A percentile compares a stretch with the other conserved stretches of the same genome.
Conservation (phyloP, 345 rosid species). For the Melastoma malabathricum region DNA sequence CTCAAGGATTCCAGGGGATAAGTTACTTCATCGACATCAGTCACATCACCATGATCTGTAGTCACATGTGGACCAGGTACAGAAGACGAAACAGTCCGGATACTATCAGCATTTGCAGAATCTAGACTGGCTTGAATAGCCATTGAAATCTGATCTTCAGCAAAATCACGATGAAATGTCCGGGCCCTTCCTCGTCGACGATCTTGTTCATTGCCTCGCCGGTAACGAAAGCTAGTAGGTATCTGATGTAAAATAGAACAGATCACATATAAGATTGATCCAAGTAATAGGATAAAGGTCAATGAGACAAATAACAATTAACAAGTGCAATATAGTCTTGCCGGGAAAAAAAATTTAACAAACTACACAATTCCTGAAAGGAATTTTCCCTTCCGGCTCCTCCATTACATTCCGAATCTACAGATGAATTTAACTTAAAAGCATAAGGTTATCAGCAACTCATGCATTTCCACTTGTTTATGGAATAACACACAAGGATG, state of each 20-base stretch:
- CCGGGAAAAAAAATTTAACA: no score
- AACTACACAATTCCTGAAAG: no score
- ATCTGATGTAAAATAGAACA: slow-evolving; percentile 26
- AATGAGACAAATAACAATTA: no score
- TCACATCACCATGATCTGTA: slow-evolving; percentile 25
- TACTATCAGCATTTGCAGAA: slow-evolving; percentile 18
- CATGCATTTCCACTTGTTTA: no score
- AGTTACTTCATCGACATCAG: slow-evolving; percentile 39
- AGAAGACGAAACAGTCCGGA: slow-evolving; percentile 23
- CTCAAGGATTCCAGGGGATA: slow-evolving; percentile 46
- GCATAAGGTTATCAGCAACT: no score
- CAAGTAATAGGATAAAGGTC: neutral
- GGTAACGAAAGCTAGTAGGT: slow-evolving; percentile 85
- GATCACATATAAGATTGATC: slow-evolving; percentile 3
- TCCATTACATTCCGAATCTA: no score
- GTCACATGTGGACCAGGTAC: slow-evolving; percentile 28
- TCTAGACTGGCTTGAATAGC: slow-evolving; percentile 54
- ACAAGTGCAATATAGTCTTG: no score
- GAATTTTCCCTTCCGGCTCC: no score
- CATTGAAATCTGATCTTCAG: slow-evolving; percentile 41
- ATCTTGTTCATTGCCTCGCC: slow-evolving; percentile 42
- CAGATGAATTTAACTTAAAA: no score
- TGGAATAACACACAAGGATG: no score
- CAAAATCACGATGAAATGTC: slow-evolving; percentile 52
- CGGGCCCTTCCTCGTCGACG: slow-evolving; percentile 65